Evolutionary conservation across 176 grass and related monocot genomes (phyloP).

Genomic region (Aegilops umbellulata): DNA sequence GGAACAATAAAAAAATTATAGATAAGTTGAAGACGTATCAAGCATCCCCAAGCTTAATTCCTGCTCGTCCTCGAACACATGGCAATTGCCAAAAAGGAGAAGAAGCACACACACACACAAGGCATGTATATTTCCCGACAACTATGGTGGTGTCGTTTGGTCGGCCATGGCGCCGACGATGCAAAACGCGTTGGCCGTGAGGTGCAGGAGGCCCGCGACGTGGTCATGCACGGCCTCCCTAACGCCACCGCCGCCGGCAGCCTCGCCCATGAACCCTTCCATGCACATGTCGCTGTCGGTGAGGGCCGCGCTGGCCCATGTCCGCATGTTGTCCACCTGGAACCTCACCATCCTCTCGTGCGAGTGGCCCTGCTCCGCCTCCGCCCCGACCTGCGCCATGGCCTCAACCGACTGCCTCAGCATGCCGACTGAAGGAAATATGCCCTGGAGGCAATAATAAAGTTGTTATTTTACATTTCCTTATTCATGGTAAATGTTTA

Average conservation of each 20-base stretch:
- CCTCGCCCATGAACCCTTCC: slow-evolving; percentile 49
- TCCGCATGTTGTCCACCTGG: slow-evolving; percentile 57
- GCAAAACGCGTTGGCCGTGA: slow-evolving; percentile 57
- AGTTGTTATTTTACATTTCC: no score
- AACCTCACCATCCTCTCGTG: slow-evolving; percentile 6
- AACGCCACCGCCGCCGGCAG: slow-evolving; percentile 12
- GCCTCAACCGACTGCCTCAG: slow-evolving; percentile 42
- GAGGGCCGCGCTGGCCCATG: slow-evolving; percentile 86
- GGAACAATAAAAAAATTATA: no score
- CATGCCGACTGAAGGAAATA: slow-evolving; percentile 19
- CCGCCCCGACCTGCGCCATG: slow-evolving; percentile 34
- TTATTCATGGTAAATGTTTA: no score
- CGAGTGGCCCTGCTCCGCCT: not conserved
- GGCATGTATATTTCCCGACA: not conserved
- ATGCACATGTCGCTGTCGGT: slow-evolving; percentile 73
- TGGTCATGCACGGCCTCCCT: slow-evolving; percentile 31
- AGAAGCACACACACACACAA: no score
- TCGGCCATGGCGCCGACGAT: slow-evolving; percentile 51
- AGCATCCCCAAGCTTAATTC: no score
- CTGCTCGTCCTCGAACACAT: no score
- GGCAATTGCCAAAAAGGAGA: no score
- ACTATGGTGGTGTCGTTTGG: not conserved
- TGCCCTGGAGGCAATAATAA: no score
- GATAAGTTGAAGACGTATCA: no score
- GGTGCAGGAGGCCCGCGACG: slow-evolving; percentile 44